These are phyloP conservation scores for Telfairia occidentalis DNA, from an alignment of 331 rosid species.

Conservation along the genomic window DNA sequence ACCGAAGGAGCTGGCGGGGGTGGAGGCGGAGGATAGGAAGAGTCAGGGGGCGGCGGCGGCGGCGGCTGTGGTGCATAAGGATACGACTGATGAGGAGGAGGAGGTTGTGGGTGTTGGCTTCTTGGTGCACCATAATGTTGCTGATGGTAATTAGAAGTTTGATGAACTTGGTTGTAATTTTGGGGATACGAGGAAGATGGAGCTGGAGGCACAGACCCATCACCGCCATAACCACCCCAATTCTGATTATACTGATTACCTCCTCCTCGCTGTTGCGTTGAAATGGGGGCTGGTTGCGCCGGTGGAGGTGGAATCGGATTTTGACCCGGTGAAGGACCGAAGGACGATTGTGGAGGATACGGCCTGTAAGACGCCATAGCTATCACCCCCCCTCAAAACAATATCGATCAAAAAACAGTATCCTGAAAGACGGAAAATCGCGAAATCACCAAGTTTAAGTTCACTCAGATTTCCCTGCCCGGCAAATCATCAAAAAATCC, in stretches of 20 bases:
- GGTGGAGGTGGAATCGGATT: conserved; percentile 45
- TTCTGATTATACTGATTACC: conserved; percentile 44
- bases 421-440: not conserved
- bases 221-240: conserved; percentile 42
- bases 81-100: conserved; percentile 34
- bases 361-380: conserved; percentile 87
- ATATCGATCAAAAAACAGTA: not conserved
- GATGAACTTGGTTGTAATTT: conserved; percentile 40
- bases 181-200: conserved; percentile 43
- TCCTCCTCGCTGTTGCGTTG: conserved; percentile 25
- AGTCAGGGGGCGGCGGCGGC: conserved; percentile 61
- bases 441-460: not conserved
- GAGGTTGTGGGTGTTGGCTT: conserved; percentile 46
- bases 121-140: conserved; percentile 49
- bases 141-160: conserved; percentile 39
- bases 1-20: conserved; percentile 42
- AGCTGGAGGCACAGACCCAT: conserved; percentile 35
- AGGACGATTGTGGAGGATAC: conserved; percentile 62
- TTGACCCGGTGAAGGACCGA: conserved; percentile 41
- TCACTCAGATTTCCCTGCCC: not conserved
- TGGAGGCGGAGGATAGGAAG: conserved; percentile 67
- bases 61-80: conserved; percentile 25
- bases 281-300: conserved; percentile 16
- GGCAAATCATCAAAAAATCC: not conserved
- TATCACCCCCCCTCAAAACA: conserved; percentile 13